Evolutionary conservation across 768 basidiomycete species (phyloP), one percentile per base, ranked within the genome.

Genomic region (Megacollybia marginata): DNA sequence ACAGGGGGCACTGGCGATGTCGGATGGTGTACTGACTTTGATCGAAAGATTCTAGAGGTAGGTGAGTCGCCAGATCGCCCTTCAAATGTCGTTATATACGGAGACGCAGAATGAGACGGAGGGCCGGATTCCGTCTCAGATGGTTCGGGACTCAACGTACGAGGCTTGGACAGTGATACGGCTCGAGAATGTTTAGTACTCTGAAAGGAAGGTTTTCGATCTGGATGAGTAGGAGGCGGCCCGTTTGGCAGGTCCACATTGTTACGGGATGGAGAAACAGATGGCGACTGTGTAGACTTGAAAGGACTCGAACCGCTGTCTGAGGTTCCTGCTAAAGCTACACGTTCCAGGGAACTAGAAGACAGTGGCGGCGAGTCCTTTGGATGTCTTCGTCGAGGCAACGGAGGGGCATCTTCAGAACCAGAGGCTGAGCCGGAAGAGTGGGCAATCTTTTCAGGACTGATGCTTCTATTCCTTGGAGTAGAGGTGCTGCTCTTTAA

Each of bases 1-100:
- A 68, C 60, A 3, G 69, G 64, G 11, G 69, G 61, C 9, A 67
- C 60, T 0, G 70, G 63, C 1, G 70, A 61, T 32, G 68, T 64
- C 1, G 68, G 64, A 51, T 77, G 71, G 57, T 80, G 75, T 62
- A 83, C 56, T 0, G 80, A 81, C 55, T 73, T 80, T 34, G 78
- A 79, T 10, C 83, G 71, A 44, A 70, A 69, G 7, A 78, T 66
- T 11, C 77, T 71, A 1, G 59, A 48, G 2, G 62, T 63, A n/a
- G 68, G 66, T 2, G 66, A 65, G 20, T 54, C 51, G 42, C 53
- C 44, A 4, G 54, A 52, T 4, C 32, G 44, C 23, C 52, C 40
- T 40, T 50, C 47, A 28, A 55, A 51, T n/a, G 56, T 43, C 32
- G 55, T 47, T 46, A 55, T 46, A 36, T 49, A 52, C 40, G 55